Evolutionary conservation across 140 eudicot genomes (phyloP).

Genomic region (Oenanthe javanica): DNA sequence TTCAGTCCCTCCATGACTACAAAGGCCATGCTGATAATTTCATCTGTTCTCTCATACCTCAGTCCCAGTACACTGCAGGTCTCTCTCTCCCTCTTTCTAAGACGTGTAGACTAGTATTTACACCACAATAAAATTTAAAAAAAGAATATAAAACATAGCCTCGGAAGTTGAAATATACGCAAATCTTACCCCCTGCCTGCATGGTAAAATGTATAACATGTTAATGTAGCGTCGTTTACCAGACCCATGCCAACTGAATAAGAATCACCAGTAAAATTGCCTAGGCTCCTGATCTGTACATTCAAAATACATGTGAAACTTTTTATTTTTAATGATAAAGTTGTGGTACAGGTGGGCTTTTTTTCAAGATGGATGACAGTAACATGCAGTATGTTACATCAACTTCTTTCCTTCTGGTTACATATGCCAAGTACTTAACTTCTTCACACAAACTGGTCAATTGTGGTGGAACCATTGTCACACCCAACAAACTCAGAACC

Average conservation of each 20-base stretch:
- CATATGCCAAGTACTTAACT: conserved; percentile 90
- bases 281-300: background rate
- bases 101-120: no score
- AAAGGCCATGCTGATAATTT: conserved; percentile 89
- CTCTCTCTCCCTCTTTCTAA: conserved; percentile 3
- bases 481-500: conserved; percentile 61
- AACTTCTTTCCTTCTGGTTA: conserved; percentile 69
- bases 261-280: background rate
- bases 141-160: no score
- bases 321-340: background rate
- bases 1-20: conserved; percentile 84
- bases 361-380: conserved; percentile 81
- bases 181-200: no score
- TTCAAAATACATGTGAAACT: background rate
- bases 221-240: background rate
- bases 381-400: conserved; percentile 97
- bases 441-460: conserved; percentile 55
- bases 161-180: no score
- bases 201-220: no score
- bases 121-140: no score
- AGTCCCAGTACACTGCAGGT: conserved; percentile 86
- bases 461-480: conserved; percentile 64
- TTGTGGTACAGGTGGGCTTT: conserved; percentile 57
- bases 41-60: conserved; percentile 90
- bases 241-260: no score